Percentiles rank a stretch among this genome's conserved stretches.
Conservation (phyloP, 352 stramenopile species). For the Pythium aristosporum region DNA sequence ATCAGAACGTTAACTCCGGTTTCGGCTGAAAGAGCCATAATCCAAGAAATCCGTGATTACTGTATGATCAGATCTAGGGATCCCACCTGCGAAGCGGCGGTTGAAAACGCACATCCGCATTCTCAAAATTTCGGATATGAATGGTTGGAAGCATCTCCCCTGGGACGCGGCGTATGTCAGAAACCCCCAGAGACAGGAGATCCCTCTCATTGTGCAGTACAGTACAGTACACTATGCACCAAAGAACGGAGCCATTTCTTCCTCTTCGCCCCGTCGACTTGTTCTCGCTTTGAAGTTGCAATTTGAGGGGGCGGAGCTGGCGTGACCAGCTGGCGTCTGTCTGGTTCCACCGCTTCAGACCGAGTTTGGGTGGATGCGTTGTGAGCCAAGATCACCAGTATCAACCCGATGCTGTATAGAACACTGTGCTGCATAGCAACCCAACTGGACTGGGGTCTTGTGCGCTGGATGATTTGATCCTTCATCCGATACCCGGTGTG, state of each 20-base stretch:
- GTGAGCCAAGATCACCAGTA: too few relatives aligned
- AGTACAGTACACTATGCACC: too few relatives aligned
- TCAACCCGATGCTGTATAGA: too few relatives aligned
- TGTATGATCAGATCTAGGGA: background rate
- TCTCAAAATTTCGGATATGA: background rate
- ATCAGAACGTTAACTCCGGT: too few relatives aligned
- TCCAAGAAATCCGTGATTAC: background rate
- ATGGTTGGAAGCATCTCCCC: conserved; percentile 2
- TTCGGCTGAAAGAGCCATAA: too few relatives aligned
- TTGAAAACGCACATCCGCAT: background rate
- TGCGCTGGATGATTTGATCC: too few relatives aligned
- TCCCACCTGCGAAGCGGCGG: conserved; percentile 14
- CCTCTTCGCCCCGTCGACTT: conserved; percentile 18
- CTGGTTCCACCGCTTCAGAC: background rate
- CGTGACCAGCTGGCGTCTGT: conserved; percentile 14
- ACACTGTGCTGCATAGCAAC: too few relatives aligned
- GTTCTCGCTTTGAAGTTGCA: conserved; percentile 16
- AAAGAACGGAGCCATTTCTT: conserved; percentile 16
- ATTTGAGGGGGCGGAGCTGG: background rate
- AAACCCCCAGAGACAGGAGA: conserved; percentile 25
- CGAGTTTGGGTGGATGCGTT: background rate
- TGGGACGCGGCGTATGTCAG: conserved; percentile 19
- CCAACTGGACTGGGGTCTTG: too few relatives aligned
- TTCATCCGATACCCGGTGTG: too few relatives aligned
- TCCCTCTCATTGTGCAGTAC: too few relatives aligned